A percentile compares a stretch with the other conserved stretches of the same genome.
phyloP scores from a whole-genome alignment of 2,329 filamentous ascomycete species.

The Diatrype stigma region DNA sequence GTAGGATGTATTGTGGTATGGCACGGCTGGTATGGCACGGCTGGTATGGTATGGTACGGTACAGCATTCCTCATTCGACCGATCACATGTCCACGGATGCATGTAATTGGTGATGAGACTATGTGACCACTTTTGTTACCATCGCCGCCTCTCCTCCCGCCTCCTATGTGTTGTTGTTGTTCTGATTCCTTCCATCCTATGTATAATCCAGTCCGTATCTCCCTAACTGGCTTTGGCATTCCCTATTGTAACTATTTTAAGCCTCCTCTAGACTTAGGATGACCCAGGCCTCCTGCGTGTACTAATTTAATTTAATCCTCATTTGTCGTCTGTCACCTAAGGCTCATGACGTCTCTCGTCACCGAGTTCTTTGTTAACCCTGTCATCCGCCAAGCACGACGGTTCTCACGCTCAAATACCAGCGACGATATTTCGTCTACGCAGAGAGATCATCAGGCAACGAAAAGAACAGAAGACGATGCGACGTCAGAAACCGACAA shows the following conservation, averaged over 20 bases:
- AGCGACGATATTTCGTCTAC: slow-evolving; percentile 29
- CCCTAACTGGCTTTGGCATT: too few species aligned
- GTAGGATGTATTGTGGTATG: too few species aligned
- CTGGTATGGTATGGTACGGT: too few species aligned
- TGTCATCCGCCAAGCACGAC: slow-evolving; percentile 61
- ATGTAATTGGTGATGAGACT: not conserved
- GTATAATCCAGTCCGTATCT: too few species aligned
- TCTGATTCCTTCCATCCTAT: too few species aligned
- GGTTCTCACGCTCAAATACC: slow-evolving; percentile 46
- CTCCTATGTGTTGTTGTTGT: too few species aligned
- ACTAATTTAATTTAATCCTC: too few species aligned
- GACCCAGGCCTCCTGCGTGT: too few species aligned
- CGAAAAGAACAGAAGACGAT: slow-evolving; percentile 20
- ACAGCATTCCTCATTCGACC: not conserved
- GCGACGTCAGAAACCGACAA: slow-evolving; percentile 26
- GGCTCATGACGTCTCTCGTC: slow-evolving; percentile 57
- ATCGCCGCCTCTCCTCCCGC: slow-evolving; percentile 6
- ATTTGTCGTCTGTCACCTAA: not conserved
- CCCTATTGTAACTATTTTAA: too few species aligned
- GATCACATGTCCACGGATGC: not conserved
- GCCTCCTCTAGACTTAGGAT: too few species aligned
- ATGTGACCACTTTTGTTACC: not conserved
- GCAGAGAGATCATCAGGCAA: slow-evolving; percentile 10
- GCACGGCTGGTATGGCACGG: too few species aligned
- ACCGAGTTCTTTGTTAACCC: slow-evolving; percentile 64